Evolutionary conservation across 495 filamentous ascomycete genomes (phyloP).

Genomic region (Filosporella fistucella): DNA sequence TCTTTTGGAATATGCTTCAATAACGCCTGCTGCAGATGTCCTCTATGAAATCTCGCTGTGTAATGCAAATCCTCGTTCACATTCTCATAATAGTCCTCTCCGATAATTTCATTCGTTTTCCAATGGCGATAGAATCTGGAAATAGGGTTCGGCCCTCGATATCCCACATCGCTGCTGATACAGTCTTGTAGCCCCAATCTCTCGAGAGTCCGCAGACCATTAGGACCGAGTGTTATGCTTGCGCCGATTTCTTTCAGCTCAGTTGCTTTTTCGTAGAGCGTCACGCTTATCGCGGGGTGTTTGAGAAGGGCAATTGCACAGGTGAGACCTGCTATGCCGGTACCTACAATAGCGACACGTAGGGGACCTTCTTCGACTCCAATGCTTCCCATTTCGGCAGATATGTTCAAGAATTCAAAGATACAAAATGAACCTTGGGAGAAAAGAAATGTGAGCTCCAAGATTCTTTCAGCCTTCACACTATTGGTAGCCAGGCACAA

Average conservation of each 20-base stretch:
- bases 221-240: conserved; percentile 45
- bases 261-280: conserved; percentile 41
- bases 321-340: conserved; percentile 43
- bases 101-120: conserved; percentile 42
- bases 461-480: not conserved
- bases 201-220: conserved; percentile 45
- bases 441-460: not conserved
- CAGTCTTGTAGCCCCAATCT: conserved; percentile 37
- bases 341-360: conserved; percentile 40
- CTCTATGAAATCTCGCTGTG: conserved; percentile 42
- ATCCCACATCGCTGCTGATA: conserved; percentile 35
- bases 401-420: not conserved
- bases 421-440: not conserved
- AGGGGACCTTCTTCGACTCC: conserved; percentile 9
- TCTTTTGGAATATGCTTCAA: conserved; percentile 34
- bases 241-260: conserved; percentile 44
- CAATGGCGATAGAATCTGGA: conserved; percentile 34
- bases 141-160: conserved; percentile 28
- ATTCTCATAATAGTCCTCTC: conserved; percentile 31
- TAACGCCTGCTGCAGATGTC: conserved; percentile 41
- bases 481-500: not conserved
- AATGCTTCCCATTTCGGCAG: conserved; percentile 5
- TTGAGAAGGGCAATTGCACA: conserved; percentile 37
- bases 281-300: conserved; percentile 33
- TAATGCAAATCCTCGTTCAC: conserved; percentile 36